Evolutionary conservation across 179 eudicot species (phyloP), one percentile per base, ranked within the genome.

Genomic region (Actinidia arguta): DNA sequence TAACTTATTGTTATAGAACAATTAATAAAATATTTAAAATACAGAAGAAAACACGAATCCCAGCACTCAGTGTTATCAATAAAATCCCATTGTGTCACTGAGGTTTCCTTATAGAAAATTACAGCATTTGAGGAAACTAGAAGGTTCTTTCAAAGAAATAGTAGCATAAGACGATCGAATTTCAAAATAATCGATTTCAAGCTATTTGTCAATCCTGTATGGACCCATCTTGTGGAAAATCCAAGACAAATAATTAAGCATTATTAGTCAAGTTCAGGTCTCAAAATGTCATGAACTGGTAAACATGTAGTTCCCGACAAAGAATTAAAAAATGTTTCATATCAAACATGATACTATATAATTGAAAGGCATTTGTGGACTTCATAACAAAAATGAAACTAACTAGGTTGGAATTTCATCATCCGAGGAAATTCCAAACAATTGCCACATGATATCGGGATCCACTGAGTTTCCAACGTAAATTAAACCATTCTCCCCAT

Each of bases 371-470:
- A 8, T 51, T 51, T 6, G 16, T 9, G 58, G n/a, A n/a, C 6
- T 11, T 14, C 2, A 17, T 6, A 51, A 78, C 36, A n/a, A 46
- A 63, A 55, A 64, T 63, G 50, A 78, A 64, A 74, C 55, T 88
- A 95, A 98, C 99, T 94, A 98, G 69, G 90, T 72, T 76, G 98
- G 91, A 81, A 93, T 90, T 84, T 90, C 95, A 79, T 90, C 92
- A 66, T 88, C 85, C 18, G 94, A 90, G 36, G 98, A 87, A 88
- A 88, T 73, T 69, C 95, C 94, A 81, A 95, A 91, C 55, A 95
- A 73, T 86, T 91, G 93, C 58, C 83, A 90, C 79, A 90, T 36
- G 62, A 86, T 73, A 85, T 89, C 83, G 78, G 91, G 87, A 83
- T 93, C 85, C 62, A 78, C 95, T 52, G 94, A 84, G 86, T 76